These are phyloP conservation scores for Rhizopus arrhizus DNA, from an alignment of 371 early-diverging fungal species.

Conservation along the genomic window DNA sequence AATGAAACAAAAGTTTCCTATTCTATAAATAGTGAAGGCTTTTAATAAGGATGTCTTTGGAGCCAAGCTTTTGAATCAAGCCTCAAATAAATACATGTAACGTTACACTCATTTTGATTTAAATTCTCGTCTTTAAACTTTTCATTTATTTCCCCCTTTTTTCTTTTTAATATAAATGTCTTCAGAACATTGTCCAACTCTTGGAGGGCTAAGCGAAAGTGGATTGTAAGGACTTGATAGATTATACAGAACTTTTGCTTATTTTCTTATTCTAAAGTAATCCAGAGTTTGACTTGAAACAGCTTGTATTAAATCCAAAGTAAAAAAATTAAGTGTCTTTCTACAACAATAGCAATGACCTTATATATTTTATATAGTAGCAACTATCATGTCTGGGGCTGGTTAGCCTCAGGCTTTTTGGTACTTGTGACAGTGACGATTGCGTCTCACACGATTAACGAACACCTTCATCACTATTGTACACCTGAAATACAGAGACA, in stretches of 20 bases:
- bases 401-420: slow-evolving; percentile 42
- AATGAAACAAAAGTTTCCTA: no score
- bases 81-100: slow-evolving; percentile 2
- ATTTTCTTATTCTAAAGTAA: slow-evolving; percentile 26
- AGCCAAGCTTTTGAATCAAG: neutral
- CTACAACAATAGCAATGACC: no score
- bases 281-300: slow-evolving; percentile 43
- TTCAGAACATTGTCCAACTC: slow-evolving; percentile 29
- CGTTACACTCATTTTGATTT: slow-evolving; percentile 5
- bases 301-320: slow-evolving; percentile 45
- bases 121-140: slow-evolving; percentile 1
- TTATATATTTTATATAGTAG: slow-evolving; percentile 25
- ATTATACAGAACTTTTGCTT: neutral
- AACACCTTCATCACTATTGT: slow-evolving; percentile 46
- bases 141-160: slow-evolving; percentile 1
- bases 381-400: slow-evolving; percentile 53
- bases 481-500: slow-evolving; percentile 49
- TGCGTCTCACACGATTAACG: slow-evolving; percentile 33
- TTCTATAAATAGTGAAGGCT: no score
- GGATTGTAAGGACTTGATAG: slow-evolving; percentile 26
- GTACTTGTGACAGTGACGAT: slow-evolving; percentile 39
- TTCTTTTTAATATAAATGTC: slow-evolving; percentile 6
- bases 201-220: slow-evolving; percentile 30
- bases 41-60: neutral
- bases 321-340: slow-evolving; percentile 8